Conservation (phyloP, 2,329 filamentous ascomycete genomes). For the Phialophora macrospora region DNA sequence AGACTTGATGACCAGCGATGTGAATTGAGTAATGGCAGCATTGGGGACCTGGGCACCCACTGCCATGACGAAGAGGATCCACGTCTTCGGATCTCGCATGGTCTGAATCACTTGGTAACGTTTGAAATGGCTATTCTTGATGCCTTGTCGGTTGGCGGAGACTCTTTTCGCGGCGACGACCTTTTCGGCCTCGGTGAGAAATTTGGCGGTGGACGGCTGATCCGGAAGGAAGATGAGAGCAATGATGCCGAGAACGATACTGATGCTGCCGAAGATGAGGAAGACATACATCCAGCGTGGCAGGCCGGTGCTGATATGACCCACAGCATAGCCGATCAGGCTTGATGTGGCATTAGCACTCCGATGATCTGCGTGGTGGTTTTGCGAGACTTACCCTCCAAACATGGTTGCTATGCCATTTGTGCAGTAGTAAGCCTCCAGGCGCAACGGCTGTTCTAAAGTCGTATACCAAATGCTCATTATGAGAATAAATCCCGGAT, state of each 20-base stretch:
- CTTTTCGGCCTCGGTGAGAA: constrained; percentile 47
- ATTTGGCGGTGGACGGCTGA: constrained; percentile 29
- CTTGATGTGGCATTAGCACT: constrained; percentile 35
- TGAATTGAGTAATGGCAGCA: constrained; percentile 59
- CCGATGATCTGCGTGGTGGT: constrained; percentile 42
- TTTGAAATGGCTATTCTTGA: constrained; percentile 59
- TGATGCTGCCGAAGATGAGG: constrained; percentile 32
- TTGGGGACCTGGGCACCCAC: constrained; percentile 62
- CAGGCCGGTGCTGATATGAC: constrained; percentile 32
- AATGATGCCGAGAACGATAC: constrained; percentile 26
- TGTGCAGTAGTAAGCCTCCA: constrained; percentile 43
- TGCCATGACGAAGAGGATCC: constrained; percentile 62
- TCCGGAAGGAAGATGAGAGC: constrained; percentile 30
- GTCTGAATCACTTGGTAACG: constrained; percentile 55
- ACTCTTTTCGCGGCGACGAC: constrained; percentile 61
- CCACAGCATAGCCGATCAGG: constrained; percentile 34
- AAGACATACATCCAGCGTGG: constrained; percentile 40
- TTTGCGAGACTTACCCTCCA: constrained; percentile 54
- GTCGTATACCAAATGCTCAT: constrained; percentile 37
- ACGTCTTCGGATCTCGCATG: constrained; percentile 61
- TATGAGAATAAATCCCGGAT: constrained; percentile 44
- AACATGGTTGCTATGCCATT: constrained; percentile 67
- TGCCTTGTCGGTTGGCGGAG: constrained; percentile 57
- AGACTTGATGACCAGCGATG: constrained; percentile 55
- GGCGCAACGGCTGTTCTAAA: constrained; percentile 30